These are phyloP conservation scores for Jaapia argillacea DNA, from an alignment of 768 basidiomycete species.

Conservation along the genomic window DNA sequence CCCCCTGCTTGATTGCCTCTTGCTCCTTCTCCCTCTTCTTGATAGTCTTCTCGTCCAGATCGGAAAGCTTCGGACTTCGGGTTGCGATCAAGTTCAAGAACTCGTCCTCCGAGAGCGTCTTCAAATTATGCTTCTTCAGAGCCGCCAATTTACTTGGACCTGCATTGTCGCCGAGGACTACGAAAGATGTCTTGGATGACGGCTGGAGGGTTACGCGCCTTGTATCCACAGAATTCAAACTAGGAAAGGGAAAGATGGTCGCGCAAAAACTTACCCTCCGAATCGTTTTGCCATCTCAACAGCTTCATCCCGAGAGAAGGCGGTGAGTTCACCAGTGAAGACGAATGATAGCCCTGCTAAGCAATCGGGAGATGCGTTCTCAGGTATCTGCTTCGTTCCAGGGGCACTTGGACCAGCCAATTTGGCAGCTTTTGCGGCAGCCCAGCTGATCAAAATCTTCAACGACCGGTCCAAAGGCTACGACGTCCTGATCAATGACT, in stretches of 20 bases:
- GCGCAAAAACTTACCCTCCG: conserved; percentile 60
- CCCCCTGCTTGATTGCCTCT: conserved; percentile 60
- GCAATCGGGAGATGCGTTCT: conserved; percentile 70
- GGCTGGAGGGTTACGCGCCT: conserved; percentile 85
- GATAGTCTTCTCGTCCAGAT: conserved; percentile 67
- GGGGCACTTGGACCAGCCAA: conserved; percentile 45
- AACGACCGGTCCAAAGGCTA: not conserved
- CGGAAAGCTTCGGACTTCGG: conserved; percentile 30
- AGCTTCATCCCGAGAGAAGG: conserved; percentile 83
- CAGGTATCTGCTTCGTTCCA: conserved; percentile 53
- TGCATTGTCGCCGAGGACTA: conserved; percentile 81
- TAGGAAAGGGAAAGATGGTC: conserved; percentile 3
- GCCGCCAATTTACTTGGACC: conserved; percentile 83
- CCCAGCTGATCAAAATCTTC: conserved; percentile 26
- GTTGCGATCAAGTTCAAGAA: conserved; percentile 79
- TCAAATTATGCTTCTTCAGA: conserved; percentile 72
- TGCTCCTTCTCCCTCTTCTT: conserved; percentile 79
- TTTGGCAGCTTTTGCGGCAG: conserved; percentile 48
- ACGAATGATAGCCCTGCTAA: conserved; percentile 85
- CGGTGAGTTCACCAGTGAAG: conserved; percentile 88
- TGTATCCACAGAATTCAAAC: conserved; percentile 1
- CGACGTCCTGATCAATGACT: conserved; percentile 9
- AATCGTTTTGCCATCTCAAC: conserved; percentile 84
- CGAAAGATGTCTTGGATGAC: conserved; percentile 83
- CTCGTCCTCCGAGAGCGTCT: conserved; percentile 76